Percentiles rank a stretch among this genome's conserved stretches.
Evolutionary conservation across 139 green algal genomes (phyloP).

Genomic region (Ettlia oleoabundans): DNA sequence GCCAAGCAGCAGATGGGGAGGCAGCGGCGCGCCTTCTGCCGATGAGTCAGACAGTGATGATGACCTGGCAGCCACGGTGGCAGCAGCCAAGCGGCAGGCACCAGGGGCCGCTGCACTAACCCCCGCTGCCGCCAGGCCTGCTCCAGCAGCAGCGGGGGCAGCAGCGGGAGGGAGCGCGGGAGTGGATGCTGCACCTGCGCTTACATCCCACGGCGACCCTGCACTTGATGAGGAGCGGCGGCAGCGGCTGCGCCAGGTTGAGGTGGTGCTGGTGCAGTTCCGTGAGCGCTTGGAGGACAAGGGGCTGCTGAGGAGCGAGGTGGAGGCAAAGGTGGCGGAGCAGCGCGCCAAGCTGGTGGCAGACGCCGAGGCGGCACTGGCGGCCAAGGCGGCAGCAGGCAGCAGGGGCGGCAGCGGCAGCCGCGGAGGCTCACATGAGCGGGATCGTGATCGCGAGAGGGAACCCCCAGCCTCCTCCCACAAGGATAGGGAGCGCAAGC

Average conservation of each 20-base stretch:
- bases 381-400: slow-evolving; percentile 22
- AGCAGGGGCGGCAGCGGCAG: slow-evolving; percentile 5
- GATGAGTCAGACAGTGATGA: background rate
- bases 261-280: slow-evolving; percentile 61
- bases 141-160: background rate
- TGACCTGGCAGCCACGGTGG: background rate
- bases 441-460: background rate
- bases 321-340: slow-evolving; percentile 50
- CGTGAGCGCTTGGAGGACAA: slow-evolving; percentile 69
- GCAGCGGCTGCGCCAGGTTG: slow-evolving; percentile 62
- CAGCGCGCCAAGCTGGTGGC: slow-evolving; percentile 57
- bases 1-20: background rate
- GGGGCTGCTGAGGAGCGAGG: slow-evolving; percentile 38
- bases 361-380: slow-evolving; percentile 46
- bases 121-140: background rate
- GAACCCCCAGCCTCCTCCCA: slow-evolving; percentile 30
- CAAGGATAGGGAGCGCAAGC: slow-evolving; percentile 29
- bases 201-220: slow-evolving; percentile 3
- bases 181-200: background rate
- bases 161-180: background rate
- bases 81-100: slow-evolving; percentile 27
- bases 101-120: background rate
- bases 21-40: background rate
- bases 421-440: background rate
- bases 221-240: slow-evolving; percentile 51